phyloP scores from a whole-genome alignment of 139 green algal species.

The Auxenochlorella pyrenoidosa region DNA sequence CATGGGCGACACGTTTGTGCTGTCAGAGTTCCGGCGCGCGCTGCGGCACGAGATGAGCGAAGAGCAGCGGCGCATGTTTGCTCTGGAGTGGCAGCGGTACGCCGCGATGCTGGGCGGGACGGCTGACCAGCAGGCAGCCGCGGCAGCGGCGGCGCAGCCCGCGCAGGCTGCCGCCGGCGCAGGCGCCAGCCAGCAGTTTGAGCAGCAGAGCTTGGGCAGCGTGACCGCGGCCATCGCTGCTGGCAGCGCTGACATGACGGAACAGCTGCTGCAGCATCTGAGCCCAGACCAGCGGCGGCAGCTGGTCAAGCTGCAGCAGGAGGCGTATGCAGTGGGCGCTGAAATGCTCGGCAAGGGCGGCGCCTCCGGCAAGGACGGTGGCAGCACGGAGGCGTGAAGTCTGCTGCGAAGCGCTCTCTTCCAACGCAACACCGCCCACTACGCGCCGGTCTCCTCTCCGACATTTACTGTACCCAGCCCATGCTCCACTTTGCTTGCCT shows the following conservation, averaged over 20 bases:
- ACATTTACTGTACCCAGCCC: neutral
- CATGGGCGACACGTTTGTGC: slow-evolving; percentile 75
- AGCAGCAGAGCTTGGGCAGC: neutral
- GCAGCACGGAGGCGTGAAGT: neutral
- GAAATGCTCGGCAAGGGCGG: slow-evolving; percentile 17
- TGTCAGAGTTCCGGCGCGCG: slow-evolving; percentile 75
- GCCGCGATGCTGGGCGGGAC: slow-evolving; percentile 55
- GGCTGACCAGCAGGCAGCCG: slow-evolving; percentile 31
- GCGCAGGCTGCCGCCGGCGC: neutral
- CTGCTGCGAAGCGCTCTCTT: neutral
- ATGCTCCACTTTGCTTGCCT: neutral
- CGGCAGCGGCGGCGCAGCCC: neutral
- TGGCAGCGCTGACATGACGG: neutral
- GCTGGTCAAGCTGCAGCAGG: slow-evolving; percentile 23
- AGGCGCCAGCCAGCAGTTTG: neutral
- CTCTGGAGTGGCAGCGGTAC: slow-evolving; percentile 76
- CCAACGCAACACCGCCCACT: neutral
- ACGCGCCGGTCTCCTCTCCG: too few relatives aligned
- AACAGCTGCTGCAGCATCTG: slow-evolving; percentile 28
- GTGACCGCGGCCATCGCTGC: neutral
- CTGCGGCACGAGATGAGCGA: slow-evolving; percentile 60
- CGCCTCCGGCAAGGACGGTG: too few relatives aligned
- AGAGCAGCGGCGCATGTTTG: slow-evolving; percentile 78
- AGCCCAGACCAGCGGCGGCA: slow-evolving; percentile 21
- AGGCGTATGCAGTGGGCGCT: slow-evolving; percentile 19